phyloP scores from a whole-genome alignment of 2,329 filamentous ascomycete species.

The Curvularia eragrostidis region DNA sequence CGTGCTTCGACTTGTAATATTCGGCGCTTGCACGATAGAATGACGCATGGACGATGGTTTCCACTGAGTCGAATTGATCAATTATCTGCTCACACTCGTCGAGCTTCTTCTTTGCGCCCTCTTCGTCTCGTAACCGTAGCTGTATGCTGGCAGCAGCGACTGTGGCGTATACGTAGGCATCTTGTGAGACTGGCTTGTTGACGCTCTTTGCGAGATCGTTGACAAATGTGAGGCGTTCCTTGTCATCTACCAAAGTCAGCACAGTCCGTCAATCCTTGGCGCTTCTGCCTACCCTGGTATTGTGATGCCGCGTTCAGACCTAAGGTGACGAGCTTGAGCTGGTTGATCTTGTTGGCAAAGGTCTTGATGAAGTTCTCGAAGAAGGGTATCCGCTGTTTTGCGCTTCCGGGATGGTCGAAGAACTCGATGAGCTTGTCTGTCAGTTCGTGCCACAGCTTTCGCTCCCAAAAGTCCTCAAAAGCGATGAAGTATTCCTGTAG shows the following conservation, averaged over 20 bases:
- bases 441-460: constrained; percentile 98
- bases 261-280: background rate
- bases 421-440: constrained; percentile 87
- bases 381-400: constrained; percentile 82
- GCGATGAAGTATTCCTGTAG: constrained; percentile 86
- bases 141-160: constrained; percentile 89
- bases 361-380: constrained; percentile 95
- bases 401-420: constrained; percentile 83
- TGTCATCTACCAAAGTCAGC: constrained; percentile 69
- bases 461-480: constrained; percentile 97
- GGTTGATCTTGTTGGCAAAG: constrained; percentile 98
- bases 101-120: constrained; percentile 84
- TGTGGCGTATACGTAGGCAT: constrained; percentile 92
- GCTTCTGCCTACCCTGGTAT: constrained; percentile 72
- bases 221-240: constrained; percentile 86
- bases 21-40: constrained; percentile 96
- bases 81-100: constrained; percentile 87
- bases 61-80: constrained; percentile 91
- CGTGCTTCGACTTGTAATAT: constrained; percentile 90
- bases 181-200: constrained; percentile 89
- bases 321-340: constrained; percentile 92
- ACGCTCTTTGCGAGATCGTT: constrained; percentile 84
- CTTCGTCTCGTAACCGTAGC: constrained; percentile 77
- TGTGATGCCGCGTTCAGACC: constrained; percentile 86
- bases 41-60: constrained; percentile 91